Evolutionary conservation across 768 basidiomycete genomes (phyloP), one percentile per base, ranked within the genome.

Genomic region (Suillus ampliporus): DNA sequence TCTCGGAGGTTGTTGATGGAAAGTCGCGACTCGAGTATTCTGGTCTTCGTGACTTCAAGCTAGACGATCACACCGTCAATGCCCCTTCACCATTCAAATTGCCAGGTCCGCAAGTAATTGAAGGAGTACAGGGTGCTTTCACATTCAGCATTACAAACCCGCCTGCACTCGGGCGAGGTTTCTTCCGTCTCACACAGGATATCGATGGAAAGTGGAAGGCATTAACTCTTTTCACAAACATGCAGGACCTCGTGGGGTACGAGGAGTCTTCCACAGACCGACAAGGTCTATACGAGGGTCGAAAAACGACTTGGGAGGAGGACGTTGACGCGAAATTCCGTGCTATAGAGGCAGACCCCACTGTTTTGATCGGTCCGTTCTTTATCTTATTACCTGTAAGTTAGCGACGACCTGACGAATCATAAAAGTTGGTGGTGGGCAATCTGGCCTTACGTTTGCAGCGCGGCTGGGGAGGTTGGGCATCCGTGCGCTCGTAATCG

Each of bases 401-500:
- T n/a, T n/a, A n/a, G n/a, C n/a, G n/a, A 21, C 21, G 21, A 21
- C 44, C 21, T 46, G 44, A 46, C 44, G 11, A 46, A 21, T 46
- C 44, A 46, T 23, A 13, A 46, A 89, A 41, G 76, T 87, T 35
- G 85, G 86, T 14, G 86, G 79, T 4, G 87, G 86, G 0, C 89
- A 89, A 60, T 82, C 83, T 65, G 89, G 88, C 2, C 71, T 92
- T 38, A 82, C 79, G 37, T 68, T 84, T 3, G 88, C 88, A 0
- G 86, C 86, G 1, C 77, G 87, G 19, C 76, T 90, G 59, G 85
- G 85, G 64, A 76, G 77, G 35, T 73, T 89, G 34, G 83, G 81
- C 28, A 76, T 90, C 13, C 68, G 75, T 3, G 74, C 79, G 0
- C 74, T 91, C 21, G 70, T 86, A 41, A 73, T 88, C 13, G 87